Base-by-base conservation (phyloP, 805 yeast species). In the Torulaspora maleeae region DNA sequence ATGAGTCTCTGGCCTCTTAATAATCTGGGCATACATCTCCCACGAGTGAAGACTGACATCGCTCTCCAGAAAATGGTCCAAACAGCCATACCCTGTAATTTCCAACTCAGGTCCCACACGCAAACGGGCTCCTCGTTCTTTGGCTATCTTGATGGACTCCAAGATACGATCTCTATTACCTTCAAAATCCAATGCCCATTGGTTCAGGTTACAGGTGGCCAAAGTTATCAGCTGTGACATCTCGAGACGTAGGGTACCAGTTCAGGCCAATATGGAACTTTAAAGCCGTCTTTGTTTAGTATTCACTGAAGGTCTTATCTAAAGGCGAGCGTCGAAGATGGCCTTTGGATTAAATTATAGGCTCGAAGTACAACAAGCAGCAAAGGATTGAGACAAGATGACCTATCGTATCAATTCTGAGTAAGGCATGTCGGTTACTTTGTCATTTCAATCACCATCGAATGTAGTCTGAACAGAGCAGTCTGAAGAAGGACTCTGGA, bases 181-280 rank as follows among this genome's bases (percentile, higher is more conserved):
- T 65, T 91, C 98, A 65, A 88, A 93, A 64, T 93, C 99, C 44
- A 93, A 73, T 0, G 99, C 96, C 99, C 99, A 93, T 76, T 93
- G 99, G 70, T 93, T 93, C 52, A 93, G 74, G 58, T 90, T 88
- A 68, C 98, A 91, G 1, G 98, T 90, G 1, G 98, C 90, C 29
- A 91, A 71, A 0, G 97, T 91, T 38, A 90, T 81, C 46, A 84
- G 75, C 44, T 87, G 93, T 1, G 95, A 90, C 96, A 90, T 90
- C 11, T 16, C 28, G 3, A 10, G 25, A 20, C 19, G 41, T 11
- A 32, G 19, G 6, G 2, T 35, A 8, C n/a, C 16, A 2, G 38
- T n/a, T 11, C 17, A n/a, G 27, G 6, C 15, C 35, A n/a, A 17
- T 7, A 19, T 7, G 11, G 12, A 5, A 15, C 35, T 22, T 22